Conservation (phyloP, 345 rosid genomes). For the Pistacia vera region DNA sequence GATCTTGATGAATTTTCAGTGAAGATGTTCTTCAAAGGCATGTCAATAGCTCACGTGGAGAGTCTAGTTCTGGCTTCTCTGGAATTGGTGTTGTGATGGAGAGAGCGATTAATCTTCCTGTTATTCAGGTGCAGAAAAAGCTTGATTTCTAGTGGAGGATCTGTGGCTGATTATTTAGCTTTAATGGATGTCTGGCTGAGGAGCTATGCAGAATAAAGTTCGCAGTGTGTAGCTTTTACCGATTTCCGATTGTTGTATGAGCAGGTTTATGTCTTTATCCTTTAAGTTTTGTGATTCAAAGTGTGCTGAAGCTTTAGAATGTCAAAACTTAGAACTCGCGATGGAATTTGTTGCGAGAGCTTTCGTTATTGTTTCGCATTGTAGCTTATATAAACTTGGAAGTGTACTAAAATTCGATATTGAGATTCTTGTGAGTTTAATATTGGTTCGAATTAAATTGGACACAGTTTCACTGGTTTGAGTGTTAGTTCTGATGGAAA, state of each 20-base stretch:
- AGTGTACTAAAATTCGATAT: no score
- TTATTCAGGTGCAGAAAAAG: conserved; percentile 86
- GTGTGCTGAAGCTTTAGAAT: not conserved
- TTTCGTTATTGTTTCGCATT: no score
- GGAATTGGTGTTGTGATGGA: conserved; percentile 94
- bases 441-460: no score
- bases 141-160: conserved; percentile 80
- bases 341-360: not conserved
- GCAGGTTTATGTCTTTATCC: conserved; percentile 52
- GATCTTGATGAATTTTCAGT: conserved; percentile 73
- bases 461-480: not conserved
- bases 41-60: conserved; percentile 62
- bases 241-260: conserved; percentile 65
- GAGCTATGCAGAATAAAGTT: conserved; percentile 63
- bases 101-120: conserved; percentile 49
- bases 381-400: no score
- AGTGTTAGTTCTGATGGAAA: not conserved
- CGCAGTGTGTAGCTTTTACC: conserved; percentile 70
- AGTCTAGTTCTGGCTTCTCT: conserved; percentile 57
- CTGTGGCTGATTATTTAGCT: conserved; percentile 86
- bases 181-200: conserved; percentile 76
- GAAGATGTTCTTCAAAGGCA: conserved; percentile 86
- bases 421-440: no score
- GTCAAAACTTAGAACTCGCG: not conserved
- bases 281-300: not conserved